A percentile compares a stretch with the other conserved stretches of the same genome.
These are phyloP conservation scores for Senna tora DNA, from an alignment of 306 rosid species.

Conservation along the genomic window DNA sequence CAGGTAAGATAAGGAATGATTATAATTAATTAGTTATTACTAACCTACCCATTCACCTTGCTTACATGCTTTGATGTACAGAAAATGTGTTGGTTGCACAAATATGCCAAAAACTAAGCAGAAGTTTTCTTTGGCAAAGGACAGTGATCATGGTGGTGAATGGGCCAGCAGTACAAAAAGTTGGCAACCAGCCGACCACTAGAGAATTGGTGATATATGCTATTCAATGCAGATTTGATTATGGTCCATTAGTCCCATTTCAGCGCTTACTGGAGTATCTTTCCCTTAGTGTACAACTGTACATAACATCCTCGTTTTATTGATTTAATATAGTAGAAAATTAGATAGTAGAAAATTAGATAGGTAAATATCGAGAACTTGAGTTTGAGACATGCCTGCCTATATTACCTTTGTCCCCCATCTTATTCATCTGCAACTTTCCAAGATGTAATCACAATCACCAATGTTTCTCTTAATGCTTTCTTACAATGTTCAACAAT, in stretches of 20 bases:
- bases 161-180: not conserved
- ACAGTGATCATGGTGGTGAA: not conserved
- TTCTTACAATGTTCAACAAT: not conserved
- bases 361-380: not conserved
- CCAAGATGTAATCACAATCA: not conserved
- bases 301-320: not conserved
- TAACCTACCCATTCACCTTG: not conserved
- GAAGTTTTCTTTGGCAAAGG: not conserved
- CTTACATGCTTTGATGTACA: not conserved
- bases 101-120: not conserved
- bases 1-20: not conserved
- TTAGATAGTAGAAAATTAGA: not conserved
- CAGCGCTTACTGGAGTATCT: too few species aligned
- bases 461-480: conserved; percentile 6
- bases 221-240: not conserved
- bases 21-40: not conserved
- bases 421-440: not conserved
- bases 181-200: not conserved
- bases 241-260: not conserved
- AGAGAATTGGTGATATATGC: not conserved
- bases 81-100: too few species aligned
- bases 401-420: not conserved
- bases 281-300: not conserved
- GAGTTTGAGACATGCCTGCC: not conserved
- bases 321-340: not conserved